Evolutionary conservation across 176 grass and related monocot species (phyloP).

Genomic region (Luzula sylvatica): DNA sequence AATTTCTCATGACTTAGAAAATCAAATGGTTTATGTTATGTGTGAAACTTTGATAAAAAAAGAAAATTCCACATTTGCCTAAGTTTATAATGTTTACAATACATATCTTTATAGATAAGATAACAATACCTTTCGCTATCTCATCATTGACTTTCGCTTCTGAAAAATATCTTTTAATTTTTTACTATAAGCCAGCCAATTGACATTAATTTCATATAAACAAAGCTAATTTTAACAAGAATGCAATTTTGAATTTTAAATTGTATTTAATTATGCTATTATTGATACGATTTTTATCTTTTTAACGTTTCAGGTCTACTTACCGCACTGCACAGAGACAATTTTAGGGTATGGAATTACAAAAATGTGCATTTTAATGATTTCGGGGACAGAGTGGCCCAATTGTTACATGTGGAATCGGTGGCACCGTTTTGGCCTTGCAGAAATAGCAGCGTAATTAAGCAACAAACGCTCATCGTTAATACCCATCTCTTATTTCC

Average conservation of each 20-base stretch:
- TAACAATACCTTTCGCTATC: neutral
- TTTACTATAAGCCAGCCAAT: no score
- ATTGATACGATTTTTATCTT: neutral
- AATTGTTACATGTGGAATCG: constrained; percentile 72
- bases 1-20: no score
- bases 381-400: constrained; percentile 83
- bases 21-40: no score
- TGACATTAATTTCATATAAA: no score
- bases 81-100: no score
- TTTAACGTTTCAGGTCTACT: constrained; percentile 29
- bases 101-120: neutral
- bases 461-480: constrained; percentile 70
- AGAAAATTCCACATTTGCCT: no score
- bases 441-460: constrained; percentile 32
- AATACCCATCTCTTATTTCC: constrained; percentile 92
- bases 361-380: constrained; percentile 72
- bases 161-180: neutral
- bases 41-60: no score
- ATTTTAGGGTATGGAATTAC: constrained; percentile 54
- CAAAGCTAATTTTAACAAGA: neutral
- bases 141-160: neutral
- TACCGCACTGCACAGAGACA: constrained; percentile 50
- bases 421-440: constrained; percentile 46
- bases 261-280: no score
- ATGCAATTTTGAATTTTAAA: neutral